Evolutionary conservation across 306 rosid genomes (phyloP).

Genomic region (Lathyrus oleraceus): DNA sequence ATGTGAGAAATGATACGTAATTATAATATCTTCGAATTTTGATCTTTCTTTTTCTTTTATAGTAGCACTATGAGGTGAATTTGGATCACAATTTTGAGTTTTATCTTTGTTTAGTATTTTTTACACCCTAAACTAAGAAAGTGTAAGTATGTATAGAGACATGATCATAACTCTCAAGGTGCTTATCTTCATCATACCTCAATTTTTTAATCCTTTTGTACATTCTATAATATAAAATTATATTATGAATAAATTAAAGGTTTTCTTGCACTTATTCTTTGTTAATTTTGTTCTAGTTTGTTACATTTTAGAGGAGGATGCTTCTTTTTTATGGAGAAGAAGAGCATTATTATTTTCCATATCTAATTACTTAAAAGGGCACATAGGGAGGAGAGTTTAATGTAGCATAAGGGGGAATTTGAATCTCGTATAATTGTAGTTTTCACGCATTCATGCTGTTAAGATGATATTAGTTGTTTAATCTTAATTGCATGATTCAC

Average conservation of each 20-base stretch:
- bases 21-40: neutral
- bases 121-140: constrained; percentile 29
- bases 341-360: neutral
- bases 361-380: neutral
- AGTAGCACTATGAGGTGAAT: constrained; percentile 12
- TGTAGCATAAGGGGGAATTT: too few relatives aligned
- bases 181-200: constrained; percentile 16
- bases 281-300: neutral
- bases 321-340: neutral
- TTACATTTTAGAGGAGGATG: neutral
- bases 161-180: constrained; percentile 18
- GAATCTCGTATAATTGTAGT: too few relatives aligned
- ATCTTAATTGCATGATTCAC: too few relatives aligned
- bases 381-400: too few relatives aligned
- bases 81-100: constrained; percentile 14
- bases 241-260: constrained; percentile 37
- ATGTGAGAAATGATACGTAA: constrained; percentile 48
- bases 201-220: constrained; percentile 34
- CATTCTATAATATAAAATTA: constrained; percentile 34
- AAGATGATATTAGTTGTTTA: too few relatives aligned
- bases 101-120: neutral
- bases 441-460: too few relatives aligned
- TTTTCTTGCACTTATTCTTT: neutral
- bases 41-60: neutral
- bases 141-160: constrained; percentile 50